Conservation (phyloP, 2,329 filamentous ascomycete species). For the Talaromyces sp. region DNA sequence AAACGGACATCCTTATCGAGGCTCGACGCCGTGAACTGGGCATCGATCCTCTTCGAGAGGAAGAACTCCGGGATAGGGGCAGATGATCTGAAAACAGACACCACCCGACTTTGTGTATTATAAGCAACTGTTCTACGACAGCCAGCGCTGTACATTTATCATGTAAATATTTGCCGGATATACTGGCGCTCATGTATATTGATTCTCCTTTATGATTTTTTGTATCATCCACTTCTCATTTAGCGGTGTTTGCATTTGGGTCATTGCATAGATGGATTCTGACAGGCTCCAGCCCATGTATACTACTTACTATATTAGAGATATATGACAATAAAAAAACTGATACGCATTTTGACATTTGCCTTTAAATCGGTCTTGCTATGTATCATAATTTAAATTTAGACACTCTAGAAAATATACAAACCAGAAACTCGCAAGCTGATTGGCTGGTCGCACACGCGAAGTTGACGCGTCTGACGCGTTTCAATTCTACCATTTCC, state of each 20-base stretch:
- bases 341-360: background rate
- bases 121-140: background rate
- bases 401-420: background rate
- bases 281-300: constrained; percentile 2
- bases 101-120: background rate
- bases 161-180: background rate
- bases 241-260: constrained; percentile 11
- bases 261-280: background rate
- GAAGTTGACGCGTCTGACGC: constrained; percentile 18
- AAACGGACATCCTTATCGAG: constrained; percentile 26
- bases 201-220: background rate
- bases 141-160: background rate
- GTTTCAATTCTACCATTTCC: constrained; percentile 19
- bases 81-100: background rate
- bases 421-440: background rate
- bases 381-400: background rate
- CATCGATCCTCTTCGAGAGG: constrained; percentile 21
- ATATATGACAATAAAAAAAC: background rate
- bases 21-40: constrained; percentile 20
- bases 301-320: background rate
- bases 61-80: constrained; percentile 21
- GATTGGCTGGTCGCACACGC: constrained; percentile 1
- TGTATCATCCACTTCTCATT: background rate
- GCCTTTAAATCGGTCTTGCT: background rate
- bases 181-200: constrained; percentile 10